Percentiles rank a stretch among this genome's conserved stretches.
Evolutionary conservation across 2,329 filamentous ascomycete genomes (phyloP).

Genomic region (Cladophialophora bantiana): DNA sequence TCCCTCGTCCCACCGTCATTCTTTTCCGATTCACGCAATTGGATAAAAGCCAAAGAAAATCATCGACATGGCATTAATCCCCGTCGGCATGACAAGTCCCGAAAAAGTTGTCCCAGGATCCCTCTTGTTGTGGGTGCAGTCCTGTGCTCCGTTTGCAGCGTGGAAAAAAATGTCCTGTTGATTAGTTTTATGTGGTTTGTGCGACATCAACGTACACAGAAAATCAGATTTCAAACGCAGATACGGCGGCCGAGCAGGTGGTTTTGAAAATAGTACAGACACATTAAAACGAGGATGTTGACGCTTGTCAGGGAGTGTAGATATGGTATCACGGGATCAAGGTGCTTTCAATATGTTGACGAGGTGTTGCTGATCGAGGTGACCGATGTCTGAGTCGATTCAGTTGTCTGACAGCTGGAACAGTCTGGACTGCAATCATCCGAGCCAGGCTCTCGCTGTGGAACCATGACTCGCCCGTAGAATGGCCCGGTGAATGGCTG

Average conservation of each 20-base stretch:
- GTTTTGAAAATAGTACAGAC: slow-evolving; percentile 5
- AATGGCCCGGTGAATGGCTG: slow-evolving; percentile 26
- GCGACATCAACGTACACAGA: neutral
- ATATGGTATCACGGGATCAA: neutral
- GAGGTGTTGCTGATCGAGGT: slow-evolving; percentile 31
- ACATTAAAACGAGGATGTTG: slow-evolving; percentile 4
- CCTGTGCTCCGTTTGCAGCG: neutral
- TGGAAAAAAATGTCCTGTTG: neutral
- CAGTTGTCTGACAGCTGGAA: slow-evolving; percentile 28
- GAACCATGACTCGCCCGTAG: slow-evolving; percentile 27
- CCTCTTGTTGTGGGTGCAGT: slow-evolving; percentile 4
- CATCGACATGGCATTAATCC: neutral
- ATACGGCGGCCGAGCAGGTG: neutral
- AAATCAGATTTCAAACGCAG: neutral
- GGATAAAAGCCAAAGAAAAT: neutral
- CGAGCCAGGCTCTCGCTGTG: slow-evolving; percentile 23
- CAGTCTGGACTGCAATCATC: slow-evolving; percentile 35
- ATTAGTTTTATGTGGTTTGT: slow-evolving; percentile 19
- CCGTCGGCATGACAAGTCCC: slow-evolving; percentile 5
- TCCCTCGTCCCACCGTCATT: neutral
- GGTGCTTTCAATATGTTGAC: slow-evolving; percentile 26
- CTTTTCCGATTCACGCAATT: neutral
- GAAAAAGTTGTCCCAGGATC: slow-evolving; percentile 2
- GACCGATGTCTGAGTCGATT: slow-evolving; percentile 29
- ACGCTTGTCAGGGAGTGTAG: neutral